Conservation (phyloP, 2,329 filamentous ascomycete species). For the Rhytidhysteron rufulum region DNA sequence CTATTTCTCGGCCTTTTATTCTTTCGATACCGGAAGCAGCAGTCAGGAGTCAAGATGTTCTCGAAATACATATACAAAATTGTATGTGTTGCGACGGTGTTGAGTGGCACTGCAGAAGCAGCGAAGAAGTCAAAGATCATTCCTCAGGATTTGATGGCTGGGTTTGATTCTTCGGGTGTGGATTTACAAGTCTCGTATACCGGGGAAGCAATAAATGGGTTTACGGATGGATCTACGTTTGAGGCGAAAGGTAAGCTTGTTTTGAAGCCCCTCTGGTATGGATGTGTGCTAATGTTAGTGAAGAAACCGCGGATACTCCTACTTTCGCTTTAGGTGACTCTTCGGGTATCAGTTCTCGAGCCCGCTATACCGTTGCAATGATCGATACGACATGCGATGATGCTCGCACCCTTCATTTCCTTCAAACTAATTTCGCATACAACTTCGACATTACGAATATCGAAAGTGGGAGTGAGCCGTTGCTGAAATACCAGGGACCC, state of each 20-base stretch:
- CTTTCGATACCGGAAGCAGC: too few relatives aligned
- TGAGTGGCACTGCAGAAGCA: neutral
- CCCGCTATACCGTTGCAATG: constrained; percentile 27
- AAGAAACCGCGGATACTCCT: constrained; percentile 14
- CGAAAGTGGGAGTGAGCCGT: constrained; percentile 11
- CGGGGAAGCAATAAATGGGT: constrained; percentile 2
- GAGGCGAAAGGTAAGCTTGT: neutral
- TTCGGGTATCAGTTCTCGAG: constrained; percentile 22
- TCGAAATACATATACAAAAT: neutral
- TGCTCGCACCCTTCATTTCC: constrained; percentile 27
- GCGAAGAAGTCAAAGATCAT: constrained; percentile 1
- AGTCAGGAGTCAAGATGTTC: constrained; percentile 4
- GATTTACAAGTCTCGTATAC: constrained; percentile 1
- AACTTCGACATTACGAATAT: constrained; percentile 24
- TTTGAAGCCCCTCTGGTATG: neutral
- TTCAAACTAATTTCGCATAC: constrained; percentile 27
- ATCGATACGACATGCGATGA: constrained; percentile 29
- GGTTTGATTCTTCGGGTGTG: neutral
- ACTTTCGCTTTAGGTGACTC: constrained; percentile 32
- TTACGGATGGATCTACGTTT: constrained; percentile 1
- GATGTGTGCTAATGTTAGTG: neutral
- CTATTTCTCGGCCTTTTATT: too few relatives aligned
- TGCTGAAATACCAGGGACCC: constrained; percentile 26
- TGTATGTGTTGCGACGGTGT: neutral
- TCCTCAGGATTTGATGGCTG: neutral